phyloP scores from a whole-genome alignment of 495 filamentous ascomycete species.

The Aspergillus affinis region DNA sequence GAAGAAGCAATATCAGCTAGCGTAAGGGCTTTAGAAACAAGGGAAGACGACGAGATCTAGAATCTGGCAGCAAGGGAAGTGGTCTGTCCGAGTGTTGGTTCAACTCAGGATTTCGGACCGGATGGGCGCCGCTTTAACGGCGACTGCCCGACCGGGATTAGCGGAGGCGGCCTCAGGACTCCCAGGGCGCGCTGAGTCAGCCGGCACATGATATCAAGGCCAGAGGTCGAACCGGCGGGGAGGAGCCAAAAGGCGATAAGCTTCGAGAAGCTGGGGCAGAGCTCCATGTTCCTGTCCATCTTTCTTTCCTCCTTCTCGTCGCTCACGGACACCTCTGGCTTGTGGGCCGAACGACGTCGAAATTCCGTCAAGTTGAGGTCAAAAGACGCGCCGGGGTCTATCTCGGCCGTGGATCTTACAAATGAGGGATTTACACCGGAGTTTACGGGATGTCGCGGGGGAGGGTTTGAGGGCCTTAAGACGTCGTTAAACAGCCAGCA shows the following conservation, averaged over 20 bases:
- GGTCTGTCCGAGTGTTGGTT: too few relatives aligned
- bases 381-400: not conserved
- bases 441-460: not conserved
- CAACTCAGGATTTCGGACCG: too few relatives aligned
- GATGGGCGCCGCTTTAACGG: too few relatives aligned
- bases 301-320: constrained; percentile 10
- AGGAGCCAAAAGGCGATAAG: constrained; percentile 38
- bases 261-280: constrained; percentile 21
- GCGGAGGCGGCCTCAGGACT: not conserved
- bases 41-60: too few relatives aligned
- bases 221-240: constrained; percentile 33
- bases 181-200: constrained; percentile 30
- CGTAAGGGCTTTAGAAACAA: too few relatives aligned
- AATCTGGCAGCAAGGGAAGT: too few relatives aligned
- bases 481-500: not conserved
- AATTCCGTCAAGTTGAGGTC: not conserved
- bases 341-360: not conserved
- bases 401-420: not conserved
- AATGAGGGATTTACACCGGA: not conserved
- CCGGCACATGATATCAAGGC: constrained; percentile 38
- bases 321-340: constrained; percentile 1
- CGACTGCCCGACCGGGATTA: too few relatives aligned
- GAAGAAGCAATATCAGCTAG: too few relatives aligned
- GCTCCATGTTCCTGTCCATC: constrained; percentile 11
- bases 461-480: not conserved